Evolutionary conservation across 768 basidiomycete genomes (phyloP), one percentile per base, ranked within the genome.

Genomic region (Amanita fuliginea): DNA sequence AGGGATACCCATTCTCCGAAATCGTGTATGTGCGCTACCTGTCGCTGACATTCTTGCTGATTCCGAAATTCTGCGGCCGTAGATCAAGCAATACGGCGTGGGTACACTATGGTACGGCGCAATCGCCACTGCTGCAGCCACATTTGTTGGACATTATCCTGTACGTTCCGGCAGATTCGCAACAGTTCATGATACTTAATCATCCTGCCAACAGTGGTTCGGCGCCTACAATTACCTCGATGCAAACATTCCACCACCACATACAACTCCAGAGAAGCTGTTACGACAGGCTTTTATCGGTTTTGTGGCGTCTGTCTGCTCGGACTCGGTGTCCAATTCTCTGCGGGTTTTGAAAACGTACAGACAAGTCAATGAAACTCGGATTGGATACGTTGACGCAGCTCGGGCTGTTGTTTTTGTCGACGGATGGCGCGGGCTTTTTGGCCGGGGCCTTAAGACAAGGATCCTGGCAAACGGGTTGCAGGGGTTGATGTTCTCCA

Each of bases 261-360:
- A 73, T 30, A 79, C 65, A 13, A 21, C 78, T 9, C 16, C 77
- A 0, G 68, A 81, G 56, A 81, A 77, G 54, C 78, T 96, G 33
- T 52, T 67, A 2, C 81, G 95, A n/a, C 85, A 90, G 40, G 93
- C 92, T 0, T 77, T 93, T 62, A 97, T 97, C 54, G 95, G 93
- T 1, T 97, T 97, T 64, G 73, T 68, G 26, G 90, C 93, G 1
- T 90, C 89, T 3, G 71, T 96, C 47, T 72, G 81, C 2, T 93
- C 89, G 8, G 95, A 97, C 60, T 86, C 82, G 1, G 61, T 86
- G 34, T 89, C 86, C 41, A 97, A 97, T 68, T 90, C 85, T 4
- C 69, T 98, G 2, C 79, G 92, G n/a, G 94, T 98, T 2, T 67
- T 98, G 60, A 98, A 97, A 75, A 98, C 95, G 0, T 98, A 96